phyloP scores from a whole-genome alignment of 352 stramenopile species.

The Globisporangium carolinianum region DNA sequence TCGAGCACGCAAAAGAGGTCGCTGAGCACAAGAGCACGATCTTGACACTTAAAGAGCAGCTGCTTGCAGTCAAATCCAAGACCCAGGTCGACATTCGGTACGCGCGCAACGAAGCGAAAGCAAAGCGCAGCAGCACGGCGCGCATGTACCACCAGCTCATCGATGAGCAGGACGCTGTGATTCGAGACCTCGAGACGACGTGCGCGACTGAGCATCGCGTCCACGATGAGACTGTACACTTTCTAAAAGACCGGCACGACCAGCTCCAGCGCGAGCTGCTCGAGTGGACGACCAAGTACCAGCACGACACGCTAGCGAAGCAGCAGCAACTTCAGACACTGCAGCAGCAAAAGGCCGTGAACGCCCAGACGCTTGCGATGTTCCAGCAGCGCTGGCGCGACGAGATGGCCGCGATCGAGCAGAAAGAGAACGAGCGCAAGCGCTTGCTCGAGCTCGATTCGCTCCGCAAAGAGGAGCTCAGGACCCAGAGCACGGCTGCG shows the following conservation, averaged over 20 bases:
- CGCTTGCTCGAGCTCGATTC: conserved; percentile 58
- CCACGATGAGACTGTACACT: conserved; percentile 69
- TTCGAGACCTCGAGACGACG: conserved; percentile 54
- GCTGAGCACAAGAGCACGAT: conserved; percentile 64
- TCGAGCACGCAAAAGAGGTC: conserved; percentile 75
- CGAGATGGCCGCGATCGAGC: conserved; percentile 60
- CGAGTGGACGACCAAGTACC: conserved; percentile 78
- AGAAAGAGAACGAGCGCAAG: conserved; percentile 67
- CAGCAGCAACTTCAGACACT: conserved; percentile 53
- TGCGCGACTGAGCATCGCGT: conserved; percentile 61
- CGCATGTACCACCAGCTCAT: conserved; percentile 80
- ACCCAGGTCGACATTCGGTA: conserved; percentile 81
- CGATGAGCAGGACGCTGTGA: conserved; percentile 64
- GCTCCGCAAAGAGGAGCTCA: conserved; percentile 57
- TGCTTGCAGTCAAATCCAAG: conserved; percentile 78
- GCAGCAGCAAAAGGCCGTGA: conserved; percentile 45
- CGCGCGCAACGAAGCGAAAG: conserved; percentile 73
- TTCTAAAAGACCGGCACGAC: conserved; percentile 76
- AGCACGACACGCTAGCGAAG: conserved; percentile 72
- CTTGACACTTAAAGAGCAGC: conserved; percentile 76
- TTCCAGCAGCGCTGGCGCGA: conserved; percentile 70
- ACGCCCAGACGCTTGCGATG: conserved; percentile 52
- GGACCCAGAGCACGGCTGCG: conserved; percentile 58
- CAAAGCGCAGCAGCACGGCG: conserved; percentile 71
- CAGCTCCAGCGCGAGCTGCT: conserved; percentile 49